These are phyloP conservation scores for Cucumis sativus DNA, from an alignment of 306 rosid species.

Conservation along the genomic window DNA sequence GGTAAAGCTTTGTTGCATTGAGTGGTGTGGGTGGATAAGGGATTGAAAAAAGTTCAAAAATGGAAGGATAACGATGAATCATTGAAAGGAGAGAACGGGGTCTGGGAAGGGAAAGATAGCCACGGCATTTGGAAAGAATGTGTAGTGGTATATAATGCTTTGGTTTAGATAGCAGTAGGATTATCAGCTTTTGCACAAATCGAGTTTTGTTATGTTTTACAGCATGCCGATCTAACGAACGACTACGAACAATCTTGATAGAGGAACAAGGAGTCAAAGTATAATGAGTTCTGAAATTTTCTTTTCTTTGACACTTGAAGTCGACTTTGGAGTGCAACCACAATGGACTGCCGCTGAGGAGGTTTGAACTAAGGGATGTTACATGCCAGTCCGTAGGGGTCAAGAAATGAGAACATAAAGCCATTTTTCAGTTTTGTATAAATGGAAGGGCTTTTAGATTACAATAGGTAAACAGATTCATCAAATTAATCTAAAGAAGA, in stretches of 20 bases:
- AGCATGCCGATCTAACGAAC: conserved; percentile 53
- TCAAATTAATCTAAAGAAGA: background rate
- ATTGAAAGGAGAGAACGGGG: conserved; percentile 60
- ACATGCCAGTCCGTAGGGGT: conserved; percentile 18
- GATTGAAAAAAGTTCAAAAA: conserved; percentile 54
- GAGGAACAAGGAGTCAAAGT: conserved; percentile 44
- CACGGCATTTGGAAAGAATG: conserved; percentile 62
- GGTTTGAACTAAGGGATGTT: conserved; percentile 23
- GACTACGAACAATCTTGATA: conserved; percentile 58
- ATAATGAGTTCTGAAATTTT: background rate
- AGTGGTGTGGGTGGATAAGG: conserved; percentile 58
- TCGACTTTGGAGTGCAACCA: conserved; percentile 14
- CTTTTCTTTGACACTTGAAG: conserved; percentile 6
- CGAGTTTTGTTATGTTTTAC: conserved; percentile 51
- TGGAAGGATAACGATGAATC: conserved; percentile 77
- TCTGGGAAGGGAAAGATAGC: conserved; percentile 49
- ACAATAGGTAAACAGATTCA: background rate
- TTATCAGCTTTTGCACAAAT: conserved; percentile 73
- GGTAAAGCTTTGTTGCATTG: conserved; percentile 59
- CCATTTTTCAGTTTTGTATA: conserved; percentile 19
- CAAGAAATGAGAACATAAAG: conserved; percentile 28
- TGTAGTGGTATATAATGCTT: conserved; percentile 66
- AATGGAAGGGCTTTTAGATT: background rate
- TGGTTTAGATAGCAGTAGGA: conserved; percentile 77
- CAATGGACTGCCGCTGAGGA: conserved; percentile 21